Evolutionary conservation across 805 yeast genomes (phyloP).

Genomic region (Saccharomycopsis javanensis): DNA sequence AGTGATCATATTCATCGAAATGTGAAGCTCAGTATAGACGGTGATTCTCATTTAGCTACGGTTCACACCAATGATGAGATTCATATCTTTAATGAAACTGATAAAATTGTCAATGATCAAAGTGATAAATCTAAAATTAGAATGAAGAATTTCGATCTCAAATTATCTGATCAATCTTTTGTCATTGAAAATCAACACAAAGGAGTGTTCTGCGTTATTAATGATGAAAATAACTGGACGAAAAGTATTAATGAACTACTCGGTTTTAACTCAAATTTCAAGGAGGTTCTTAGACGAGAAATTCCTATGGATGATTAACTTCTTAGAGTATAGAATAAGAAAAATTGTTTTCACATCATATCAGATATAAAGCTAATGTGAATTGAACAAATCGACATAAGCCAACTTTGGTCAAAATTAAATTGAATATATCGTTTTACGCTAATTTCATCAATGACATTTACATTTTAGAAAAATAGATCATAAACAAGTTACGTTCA

Average conservation of each 20-base stretch:
- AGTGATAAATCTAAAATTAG: conserved; percentile 26
- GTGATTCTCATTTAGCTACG: conserved; percentile 56
- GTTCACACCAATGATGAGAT: conserved; percentile 71
- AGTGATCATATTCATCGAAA: neutral
- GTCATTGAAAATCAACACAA: conserved; percentile 23
- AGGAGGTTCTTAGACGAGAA: conserved; percentile 28
- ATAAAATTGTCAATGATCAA: conserved; percentile 47
- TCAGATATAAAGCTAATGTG: no score
- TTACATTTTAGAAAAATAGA: no score
- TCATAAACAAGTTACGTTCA: no score
- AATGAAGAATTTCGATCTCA: conserved; percentile 24
- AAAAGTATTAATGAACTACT: conserved; percentile 76
- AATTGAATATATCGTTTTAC: no score
- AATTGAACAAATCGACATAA: no score
- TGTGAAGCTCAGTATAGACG: conserved; percentile 65
- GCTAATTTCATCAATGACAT: no score
- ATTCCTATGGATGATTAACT: neutral
- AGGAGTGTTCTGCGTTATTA: conserved; percentile 85
- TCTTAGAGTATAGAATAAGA: neutral
- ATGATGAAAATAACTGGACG: conserved; percentile 84
- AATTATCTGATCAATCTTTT: neutral
- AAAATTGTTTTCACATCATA: no score
- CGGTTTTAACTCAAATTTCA: conserved; percentile 82
- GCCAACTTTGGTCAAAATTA: no score
- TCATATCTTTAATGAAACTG: conserved; percentile 57